Evolutionary conservation across 1,284 basidiomycete species (phyloP), one percentile per base, ranked within the genome.

Genomic region (Pseudozyma tsukubaensis): DNA sequence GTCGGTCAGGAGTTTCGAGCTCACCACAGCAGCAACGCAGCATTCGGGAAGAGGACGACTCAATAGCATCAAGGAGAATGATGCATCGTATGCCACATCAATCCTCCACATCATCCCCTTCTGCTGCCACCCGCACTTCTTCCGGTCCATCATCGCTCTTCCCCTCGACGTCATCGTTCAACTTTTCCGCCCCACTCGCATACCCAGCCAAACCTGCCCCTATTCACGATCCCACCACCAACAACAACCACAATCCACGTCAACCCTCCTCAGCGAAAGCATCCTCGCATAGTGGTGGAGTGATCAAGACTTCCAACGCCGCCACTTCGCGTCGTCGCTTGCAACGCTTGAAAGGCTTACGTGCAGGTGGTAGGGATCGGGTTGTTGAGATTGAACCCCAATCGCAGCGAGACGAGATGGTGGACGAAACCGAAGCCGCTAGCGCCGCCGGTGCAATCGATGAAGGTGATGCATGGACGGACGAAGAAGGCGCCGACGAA

Each of bases 291-390:
- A 29, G 14, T 13, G 57, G 48, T 10, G 34, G 40, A 13, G 43
- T 65, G 29, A 69, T 69, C 57, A 68, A 64, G 21, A 73, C 61
- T 4, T 68, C 65, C 16, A 69, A 58, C 18, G 52, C 64, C 1
- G 42, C 70, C 9, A 45, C 60, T 0, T 53, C 51, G 14, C 61
- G 58, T 12, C 59, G 71, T 21, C 49, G 57, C 1, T 29, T 73
- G 13, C 57, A 62, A 3, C 51, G 54, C 36, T 35, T 69, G 11
- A 64, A 63, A 43, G 71, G 71, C 14, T 47, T 73, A 11, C 65
- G 71, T 18, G 44, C 71, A 0, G 71, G 71, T 16, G 32, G 59
- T 8, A 29, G 24, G 24, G 71, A 68, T 9, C 51, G 65, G 1
- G 29, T 73, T 7, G n/a, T 73, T n/a, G 64, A 64, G 13, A 53